Conservation (phyloP, 192 early-diverging fungal genomes). For the Coemansia sp. region DNA sequence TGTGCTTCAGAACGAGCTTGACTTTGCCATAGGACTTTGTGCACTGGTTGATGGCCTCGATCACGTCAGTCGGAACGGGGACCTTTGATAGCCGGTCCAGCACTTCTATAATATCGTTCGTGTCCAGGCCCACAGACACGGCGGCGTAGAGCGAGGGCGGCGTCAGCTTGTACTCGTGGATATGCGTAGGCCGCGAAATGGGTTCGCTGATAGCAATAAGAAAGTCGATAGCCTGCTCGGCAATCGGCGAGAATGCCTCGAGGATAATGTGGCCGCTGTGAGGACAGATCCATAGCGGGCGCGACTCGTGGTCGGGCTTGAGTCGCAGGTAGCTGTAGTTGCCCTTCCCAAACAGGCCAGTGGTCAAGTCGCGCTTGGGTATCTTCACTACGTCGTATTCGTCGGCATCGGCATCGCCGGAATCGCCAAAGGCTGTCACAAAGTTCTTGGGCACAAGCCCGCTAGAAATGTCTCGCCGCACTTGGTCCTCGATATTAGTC, state of each 20-base stretch:
- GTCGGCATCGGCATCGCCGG: conserved; percentile 15
- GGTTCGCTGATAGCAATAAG: conserved; percentile 96
- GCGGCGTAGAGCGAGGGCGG: conserved; percentile 96
- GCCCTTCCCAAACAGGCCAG: conserved; percentile 66
- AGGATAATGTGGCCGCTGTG: conserved; percentile 84
- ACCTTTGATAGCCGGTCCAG: conserved; percentile 90
- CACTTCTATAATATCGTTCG: conserved; percentile 89
- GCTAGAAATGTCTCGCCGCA: conserved; percentile 16
- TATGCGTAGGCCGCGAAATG: conserved; percentile 69
- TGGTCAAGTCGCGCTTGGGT: conserved; percentile 36
- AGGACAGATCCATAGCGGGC: conserved; percentile 91
- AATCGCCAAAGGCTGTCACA: conserved; percentile 12
- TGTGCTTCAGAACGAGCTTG: conserved; percentile 94
- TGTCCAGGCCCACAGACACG: conserved; percentile 95
- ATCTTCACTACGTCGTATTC: conserved; percentile 44
- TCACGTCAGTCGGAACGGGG: conserved; percentile 75
- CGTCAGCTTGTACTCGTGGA: conserved; percentile 90
- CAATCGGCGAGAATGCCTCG: conserved; percentile 96
- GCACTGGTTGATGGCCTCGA: conserved; percentile 75
- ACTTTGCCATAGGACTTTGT: conserved; percentile 95
- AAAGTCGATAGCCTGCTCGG: conserved; percentile 96
- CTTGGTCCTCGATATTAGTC: conserved; percentile 28
- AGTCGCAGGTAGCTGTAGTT: conserved; percentile 80
- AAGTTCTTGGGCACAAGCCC: conserved; percentile 41
- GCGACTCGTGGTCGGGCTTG: conserved; percentile 84